These are phyloP conservation scores for Spathaspora gorwiae DNA, from an alignment of 805 yeast genomes.

Conservation along the genomic window DNA sequence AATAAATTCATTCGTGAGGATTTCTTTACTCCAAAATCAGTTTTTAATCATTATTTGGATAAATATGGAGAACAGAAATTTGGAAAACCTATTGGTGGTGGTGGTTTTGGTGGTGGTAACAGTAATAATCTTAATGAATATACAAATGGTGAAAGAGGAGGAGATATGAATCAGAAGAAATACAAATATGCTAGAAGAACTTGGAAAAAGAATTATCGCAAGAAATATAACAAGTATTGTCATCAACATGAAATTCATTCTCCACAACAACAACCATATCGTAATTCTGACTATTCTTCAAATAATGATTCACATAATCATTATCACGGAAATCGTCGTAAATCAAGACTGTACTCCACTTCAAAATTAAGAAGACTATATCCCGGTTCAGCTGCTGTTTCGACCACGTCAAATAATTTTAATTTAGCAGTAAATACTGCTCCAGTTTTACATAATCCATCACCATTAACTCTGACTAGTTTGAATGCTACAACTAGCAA, in stretches of 20 bases:
- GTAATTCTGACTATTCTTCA: conserved; percentile 10
- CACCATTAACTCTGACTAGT: neutral
- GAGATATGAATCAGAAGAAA: conserved; percentile 7
- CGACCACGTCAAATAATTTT: neutral
- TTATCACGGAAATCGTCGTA: conserved; percentile 10
- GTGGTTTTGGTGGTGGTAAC: neutral
- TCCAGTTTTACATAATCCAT: neutral
- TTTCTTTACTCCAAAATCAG: conserved; percentile 74
- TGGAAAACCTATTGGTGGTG: conserved; percentile 10
- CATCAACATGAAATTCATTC: neutral
- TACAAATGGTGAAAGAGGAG: neutral
- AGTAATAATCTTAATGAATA: neutral
- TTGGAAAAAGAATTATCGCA: conserved; percentile 22
- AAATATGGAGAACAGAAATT: conserved; percentile 46
- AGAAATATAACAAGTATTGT: conserved; percentile 14
- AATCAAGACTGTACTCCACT: conserved; percentile 19
- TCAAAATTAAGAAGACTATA: conserved; percentile 10
- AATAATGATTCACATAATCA: conserved; percentile 9
- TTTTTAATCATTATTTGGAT: conserved; percentile 66
- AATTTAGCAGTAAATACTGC: neutral
- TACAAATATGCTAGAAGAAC: conserved; percentile 11
- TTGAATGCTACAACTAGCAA: neutral
- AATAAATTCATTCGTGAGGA: conserved; percentile 58
- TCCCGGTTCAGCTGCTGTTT: neutral
- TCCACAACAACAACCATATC: neutral